phyloP scores from a whole-genome alignment of 2,329 filamentous ascomycete species.

The Pseudocercospora ulei region DNA sequence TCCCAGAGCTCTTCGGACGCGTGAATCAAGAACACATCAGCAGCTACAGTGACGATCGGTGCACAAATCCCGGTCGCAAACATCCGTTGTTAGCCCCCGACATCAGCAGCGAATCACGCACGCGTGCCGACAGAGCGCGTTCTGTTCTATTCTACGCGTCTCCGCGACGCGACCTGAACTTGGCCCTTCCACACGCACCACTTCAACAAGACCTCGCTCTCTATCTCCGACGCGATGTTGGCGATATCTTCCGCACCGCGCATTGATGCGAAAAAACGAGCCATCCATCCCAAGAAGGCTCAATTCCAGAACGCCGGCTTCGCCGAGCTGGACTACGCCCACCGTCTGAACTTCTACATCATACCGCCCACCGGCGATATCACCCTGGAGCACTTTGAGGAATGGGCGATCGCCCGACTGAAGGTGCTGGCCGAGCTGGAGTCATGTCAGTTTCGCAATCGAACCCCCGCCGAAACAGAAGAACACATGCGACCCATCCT shows the following conservation, averaged over 20 bases:
- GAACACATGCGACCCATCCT: constrained; percentile 76
- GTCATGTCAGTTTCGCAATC: constrained; percentile 91
- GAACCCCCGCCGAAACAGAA: constrained; percentile 67
- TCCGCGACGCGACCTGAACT: no score
- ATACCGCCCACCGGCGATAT: constrained; percentile 86
- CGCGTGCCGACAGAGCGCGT: no score
- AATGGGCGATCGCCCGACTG: constrained; percentile 92
- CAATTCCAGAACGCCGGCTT: constrained; percentile 73
- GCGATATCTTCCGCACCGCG: constrained; percentile 31
- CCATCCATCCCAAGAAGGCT: constrained; percentile 63
- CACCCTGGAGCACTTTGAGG: constrained; percentile 92
- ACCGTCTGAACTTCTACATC: constrained; percentile 86
- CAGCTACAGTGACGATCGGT: no score
- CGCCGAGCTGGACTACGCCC: constrained; percentile 67
- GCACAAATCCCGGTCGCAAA: no score
- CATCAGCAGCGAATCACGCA: no score
- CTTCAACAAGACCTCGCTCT: no score
- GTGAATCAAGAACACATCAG: no score
- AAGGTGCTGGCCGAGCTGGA: constrained; percentile 83
- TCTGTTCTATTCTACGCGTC: no score
- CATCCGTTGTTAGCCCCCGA: no score
- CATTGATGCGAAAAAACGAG: constrained; percentile 61
- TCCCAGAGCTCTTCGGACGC: no score
- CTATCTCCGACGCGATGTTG: constrained; percentile 29
- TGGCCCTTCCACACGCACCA: no score